Percentiles rank a stretch among this genome's conserved stretches.
These are phyloP conservation scores for Aspergillus ruber DNA, from an alignment of 2,329 filamentous ascomycete genomes.

Conservation along the genomic window DNA sequence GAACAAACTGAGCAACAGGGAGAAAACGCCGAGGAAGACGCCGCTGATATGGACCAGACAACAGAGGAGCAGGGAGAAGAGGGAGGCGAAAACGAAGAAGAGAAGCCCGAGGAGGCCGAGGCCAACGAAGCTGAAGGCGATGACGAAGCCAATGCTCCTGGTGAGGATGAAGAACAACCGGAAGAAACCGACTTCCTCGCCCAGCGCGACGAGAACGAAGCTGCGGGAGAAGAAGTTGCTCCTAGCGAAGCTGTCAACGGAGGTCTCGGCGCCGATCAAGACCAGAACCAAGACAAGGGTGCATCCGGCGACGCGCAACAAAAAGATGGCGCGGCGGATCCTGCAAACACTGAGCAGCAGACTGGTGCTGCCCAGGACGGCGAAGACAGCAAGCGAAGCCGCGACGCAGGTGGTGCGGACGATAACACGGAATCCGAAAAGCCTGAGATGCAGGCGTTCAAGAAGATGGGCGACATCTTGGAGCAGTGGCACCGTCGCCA, in stretches of 20 bases:
- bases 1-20: slow-evolving; percentile 26
- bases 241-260: slow-evolving; percentile 36
- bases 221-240: slow-evolving; percentile 50
- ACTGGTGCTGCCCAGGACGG: slow-evolving; percentile 36
- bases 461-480: slow-evolving; percentile 86
- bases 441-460: slow-evolving; percentile 66
- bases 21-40: slow-evolving; percentile 23
- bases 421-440: slow-evolving; percentile 31
- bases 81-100: slow-evolving; percentile 27
- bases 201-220: slow-evolving; percentile 44
- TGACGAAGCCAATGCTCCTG: slow-evolving; percentile 39
- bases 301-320: slow-evolving; percentile 43
- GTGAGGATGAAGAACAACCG: slow-evolving; percentile 46
- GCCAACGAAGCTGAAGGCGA: slow-evolving; percentile 42
- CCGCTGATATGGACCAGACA: slow-evolving; percentile 19
- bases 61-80: slow-evolving; percentile 28
- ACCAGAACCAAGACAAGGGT: slow-evolving; percentile 37
- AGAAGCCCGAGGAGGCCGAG: slow-evolving; percentile 38
- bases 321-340: slow-evolving; percentile 39
- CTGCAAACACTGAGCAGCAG: slow-evolving; percentile 42
- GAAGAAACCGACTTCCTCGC: slow-evolving; percentile 43
- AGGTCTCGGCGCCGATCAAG: slow-evolving; percentile 33
- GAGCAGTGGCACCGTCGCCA: slow-evolving; percentile 90
- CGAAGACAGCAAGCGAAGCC: slow-evolving; percentile 31
- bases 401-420: slow-evolving; percentile 28